Evolutionary conservation across 192 early-diverging fungal species (phyloP), one percentile per base, ranked within the genome.

Genomic region (Entomortierella chlamydospora): DNA sequence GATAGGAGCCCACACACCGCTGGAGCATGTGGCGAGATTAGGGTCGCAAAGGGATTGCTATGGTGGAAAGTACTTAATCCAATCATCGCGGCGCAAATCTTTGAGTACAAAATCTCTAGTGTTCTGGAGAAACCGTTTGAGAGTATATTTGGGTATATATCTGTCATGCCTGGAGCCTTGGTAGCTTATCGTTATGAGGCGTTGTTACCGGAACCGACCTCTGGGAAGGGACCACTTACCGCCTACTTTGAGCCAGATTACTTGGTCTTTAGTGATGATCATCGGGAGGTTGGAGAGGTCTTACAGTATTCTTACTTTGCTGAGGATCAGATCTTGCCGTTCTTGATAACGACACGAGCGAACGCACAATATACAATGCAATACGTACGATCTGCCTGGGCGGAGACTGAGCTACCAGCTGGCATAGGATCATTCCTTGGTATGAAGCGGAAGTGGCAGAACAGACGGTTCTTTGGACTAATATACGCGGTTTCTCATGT

Each of bases 371-470:
- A 79, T 31, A 79, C 76, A 12, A 79, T 79, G 76, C 76, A 79
- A 28, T 79, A 70, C 20, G 76, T 79, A 17, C 61, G 62, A 8
- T 79, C 76, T 13, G 76, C 76, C 13, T 79, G 76, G 76, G 76
- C 76, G 1, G 76, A 79, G 20, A 79, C 76, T 2, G 76, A 79
- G 29, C 54, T 79, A 13, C 76, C 76, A 23, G 63, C 51, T 30
- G 68, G 68, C 1, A 61, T 79, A 28, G 76, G 76, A 13, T 55
- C 57, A n/a, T 79, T 79, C 26, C 31, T 79, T 62, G 76, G 76
- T 11, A 70, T 79, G 76, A 79, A 79, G n/a, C 76, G 76, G 6
- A 79, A 79, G 39, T 79, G 76, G 76, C 76, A 79, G 42, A 79
- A 79, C 31, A 47, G 76, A 5, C 55, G 76, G 1, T 79, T 79